Conservation (phyloP, 1,139 yeast genomes). For the Kluyveromyces marxianus region DNA sequence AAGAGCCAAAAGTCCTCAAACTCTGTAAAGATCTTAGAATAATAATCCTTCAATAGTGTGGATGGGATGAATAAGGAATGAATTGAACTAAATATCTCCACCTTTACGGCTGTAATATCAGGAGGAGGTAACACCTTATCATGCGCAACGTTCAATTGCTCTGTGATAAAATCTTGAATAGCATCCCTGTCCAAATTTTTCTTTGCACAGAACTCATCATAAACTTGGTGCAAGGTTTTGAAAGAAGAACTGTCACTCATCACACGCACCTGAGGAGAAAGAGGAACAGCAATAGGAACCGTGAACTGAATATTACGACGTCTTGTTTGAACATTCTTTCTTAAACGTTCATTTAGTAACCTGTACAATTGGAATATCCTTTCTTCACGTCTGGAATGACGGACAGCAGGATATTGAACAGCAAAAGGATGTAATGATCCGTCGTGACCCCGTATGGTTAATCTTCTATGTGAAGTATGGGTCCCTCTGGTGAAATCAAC, state of each 20-base stretch:
- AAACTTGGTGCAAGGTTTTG: constrained; percentile 75
- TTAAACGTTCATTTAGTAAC: constrained; percentile 72
- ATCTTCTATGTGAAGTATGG: constrained; percentile 83
- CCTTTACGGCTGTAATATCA: constrained; percentile 78
- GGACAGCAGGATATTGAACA: constrained; percentile 95
- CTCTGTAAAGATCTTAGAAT: constrained; percentile 55
- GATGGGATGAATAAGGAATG: constrained; percentile 84
- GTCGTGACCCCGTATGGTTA: constrained; percentile 88
- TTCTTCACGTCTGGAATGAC: constrained; percentile 96
- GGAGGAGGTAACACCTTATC: constrained; percentile 92
- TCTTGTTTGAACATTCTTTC: constrained; percentile 79
- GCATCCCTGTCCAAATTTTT: constrained; percentile 77
- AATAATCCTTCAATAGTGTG: constrained; percentile 67
- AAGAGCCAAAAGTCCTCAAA: constrained; percentile 97
- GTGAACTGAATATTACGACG: constrained; percentile 81
- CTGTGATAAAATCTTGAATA: constrained; percentile 79
- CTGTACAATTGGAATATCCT: constrained; percentile 86
- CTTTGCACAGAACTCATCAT: constrained; percentile 78
- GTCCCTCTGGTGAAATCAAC: constrained; percentile 86
- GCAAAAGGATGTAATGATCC: constrained; percentile 90
- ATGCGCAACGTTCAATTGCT: constrained; percentile 83
- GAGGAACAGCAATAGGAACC: constrained; percentile 85
- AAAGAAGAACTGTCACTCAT: constrained; percentile 77
- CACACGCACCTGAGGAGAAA: constrained; percentile 90
- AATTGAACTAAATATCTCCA: constrained; percentile 84